Base-by-base conservation (phyloP, 2,329 filamentous ascomycete species). In the Eurotiales sp. region DNA sequence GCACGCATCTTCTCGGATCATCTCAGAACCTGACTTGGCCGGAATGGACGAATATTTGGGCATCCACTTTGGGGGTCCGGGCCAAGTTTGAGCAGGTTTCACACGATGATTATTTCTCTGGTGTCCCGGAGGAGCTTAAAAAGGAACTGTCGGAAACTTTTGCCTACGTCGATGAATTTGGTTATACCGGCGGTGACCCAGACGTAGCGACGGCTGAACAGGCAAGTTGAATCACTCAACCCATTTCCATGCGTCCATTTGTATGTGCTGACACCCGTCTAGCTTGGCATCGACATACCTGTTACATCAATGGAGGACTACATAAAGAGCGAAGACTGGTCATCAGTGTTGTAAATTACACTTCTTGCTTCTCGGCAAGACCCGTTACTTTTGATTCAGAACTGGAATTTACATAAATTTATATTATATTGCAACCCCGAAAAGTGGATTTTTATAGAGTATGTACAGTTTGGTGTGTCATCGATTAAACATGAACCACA, bases 261-360 rank as follows among this genome's bases (percentile, higher is more conserved):
- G 32, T 29, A n/a, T 27, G 25, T 27, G 25, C 25, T 27, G 25
- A 27, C 10, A 6, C 5, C 11, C 22, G 43, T 34, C 25, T 14
- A 47, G 45, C 30, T 47, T 17, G 32, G n/a, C 27, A 39, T 29
- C 30, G 23, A 47, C 12, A 23, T 47, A 19, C 23, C 45, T 3
- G 32, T 47, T 23, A 47, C 45, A 2, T 47, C 45, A n/a, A 47
- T 45, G 11, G 43, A 45, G 27, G 43, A 45, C 2, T 45, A 45
- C 22, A 45, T 45, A 30, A 17, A 36, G 22, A 45, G 19, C 11
- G 43, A 45, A 45, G 43, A 45, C 12, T 45, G 30, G 12, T 45
- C 43, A 4, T 23, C 12, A 6, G 22, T 45, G 17, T 15, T 36
- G 19, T 27, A 27, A 10, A 27, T n/a, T n/a, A n/a, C n/a, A n/a